Conservation (phyloP, 306 rosid species). For the Cyclanthera cordifolia region DNA sequence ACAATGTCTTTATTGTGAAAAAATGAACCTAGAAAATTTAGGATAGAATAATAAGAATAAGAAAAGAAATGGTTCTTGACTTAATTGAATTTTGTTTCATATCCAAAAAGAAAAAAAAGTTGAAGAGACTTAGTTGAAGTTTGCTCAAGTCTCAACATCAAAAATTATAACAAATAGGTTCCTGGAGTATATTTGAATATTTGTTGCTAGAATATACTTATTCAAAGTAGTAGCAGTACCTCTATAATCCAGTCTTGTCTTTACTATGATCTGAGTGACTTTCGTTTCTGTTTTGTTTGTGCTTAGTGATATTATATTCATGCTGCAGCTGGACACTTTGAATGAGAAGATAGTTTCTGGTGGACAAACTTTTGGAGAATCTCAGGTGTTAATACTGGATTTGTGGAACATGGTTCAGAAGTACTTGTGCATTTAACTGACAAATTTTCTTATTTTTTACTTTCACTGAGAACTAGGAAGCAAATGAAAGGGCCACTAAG, state of each 20-base stretch:
- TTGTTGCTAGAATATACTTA: background rate
- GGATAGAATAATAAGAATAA: background rate
- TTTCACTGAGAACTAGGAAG: slow-evolving; percentile 32
- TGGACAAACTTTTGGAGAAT: slow-evolving; percentile 18
- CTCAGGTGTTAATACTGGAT: slow-evolving; percentile 29
- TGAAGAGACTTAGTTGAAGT: background rate
- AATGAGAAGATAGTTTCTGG: slow-evolving; percentile 45
- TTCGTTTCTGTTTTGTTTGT: slow-evolving; percentile 6
- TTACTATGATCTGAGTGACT: slow-evolving; percentile 9
- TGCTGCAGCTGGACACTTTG: slow-evolving; percentile 59
- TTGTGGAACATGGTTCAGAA: slow-evolving; percentile 4
- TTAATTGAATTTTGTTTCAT: background rate
- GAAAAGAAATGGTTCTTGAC: background rate
- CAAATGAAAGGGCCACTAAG: slow-evolving; percentile 21
- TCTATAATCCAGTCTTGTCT: background rate
- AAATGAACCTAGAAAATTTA: background rate
- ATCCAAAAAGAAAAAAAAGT: background rate
- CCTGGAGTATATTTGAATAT: background rate
- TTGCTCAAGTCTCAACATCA: background rate
- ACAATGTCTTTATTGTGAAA: background rate
- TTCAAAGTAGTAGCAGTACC: background rate
- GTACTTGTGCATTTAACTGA: slow-evolving; percentile 12
- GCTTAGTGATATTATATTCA: slow-evolving; percentile 3
- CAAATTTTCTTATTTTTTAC: slow-evolving; percentile 9
- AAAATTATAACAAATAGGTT: background rate